Percentiles rank a stretch among this genome's conserved stretches.
These are phyloP conservation scores for Microdochium bolleyi DNA, from an alignment of 2,329 filamentous ascomycete species.

Conservation along the genomic window DNA sequence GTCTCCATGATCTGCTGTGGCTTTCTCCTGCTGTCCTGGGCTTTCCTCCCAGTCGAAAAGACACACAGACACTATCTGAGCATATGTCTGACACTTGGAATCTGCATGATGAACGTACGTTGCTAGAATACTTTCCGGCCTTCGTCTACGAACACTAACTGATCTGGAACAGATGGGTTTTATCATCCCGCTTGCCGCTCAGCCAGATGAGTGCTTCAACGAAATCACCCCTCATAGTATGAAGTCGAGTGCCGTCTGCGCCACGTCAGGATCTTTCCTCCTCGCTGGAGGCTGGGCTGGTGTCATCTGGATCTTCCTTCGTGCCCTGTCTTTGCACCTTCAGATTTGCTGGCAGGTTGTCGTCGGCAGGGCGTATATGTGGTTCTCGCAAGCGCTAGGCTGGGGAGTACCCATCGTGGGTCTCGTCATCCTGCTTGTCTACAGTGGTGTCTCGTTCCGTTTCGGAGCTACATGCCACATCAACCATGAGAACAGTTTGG, in stretches of 20 bases:
- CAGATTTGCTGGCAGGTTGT: slow-evolving; percentile 97
- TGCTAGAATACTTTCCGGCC: background rate
- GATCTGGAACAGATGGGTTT: slow-evolving; percentile 62
- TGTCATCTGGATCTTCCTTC: slow-evolving; percentile 85
- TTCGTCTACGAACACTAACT: no score
- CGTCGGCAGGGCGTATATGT: slow-evolving; percentile 85
- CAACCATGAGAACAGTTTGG: slow-evolving; percentile 78
- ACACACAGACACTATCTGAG: slow-evolving; percentile 91
- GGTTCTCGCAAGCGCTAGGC: slow-evolving; percentile 68
- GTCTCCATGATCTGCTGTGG: slow-evolving; percentile 61
- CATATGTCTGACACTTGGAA: slow-evolving; percentile 71
- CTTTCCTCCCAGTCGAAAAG: slow-evolving; percentile 74
- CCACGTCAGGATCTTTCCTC: slow-evolving; percentile 79
- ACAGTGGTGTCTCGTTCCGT: slow-evolving; percentile 90
- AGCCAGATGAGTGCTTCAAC: slow-evolving; percentile 78
- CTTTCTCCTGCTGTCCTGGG: slow-evolving; percentile 75
- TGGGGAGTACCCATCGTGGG: slow-evolving; percentile 78
- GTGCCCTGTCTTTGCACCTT: slow-evolving; percentile 85
- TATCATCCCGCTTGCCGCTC: slow-evolving; percentile 73
- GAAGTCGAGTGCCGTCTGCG: slow-evolving; percentile 73
- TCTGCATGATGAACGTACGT: slow-evolving; percentile 72
- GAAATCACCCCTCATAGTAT: slow-evolving; percentile 91
- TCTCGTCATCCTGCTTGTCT: slow-evolving; percentile 65
- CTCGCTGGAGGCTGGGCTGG: slow-evolving; percentile 79
- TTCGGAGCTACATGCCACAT: slow-evolving; percentile 91